Base-by-base conservation (phyloP, 257 asterid species). In the Asclepias syriaca region DNA sequence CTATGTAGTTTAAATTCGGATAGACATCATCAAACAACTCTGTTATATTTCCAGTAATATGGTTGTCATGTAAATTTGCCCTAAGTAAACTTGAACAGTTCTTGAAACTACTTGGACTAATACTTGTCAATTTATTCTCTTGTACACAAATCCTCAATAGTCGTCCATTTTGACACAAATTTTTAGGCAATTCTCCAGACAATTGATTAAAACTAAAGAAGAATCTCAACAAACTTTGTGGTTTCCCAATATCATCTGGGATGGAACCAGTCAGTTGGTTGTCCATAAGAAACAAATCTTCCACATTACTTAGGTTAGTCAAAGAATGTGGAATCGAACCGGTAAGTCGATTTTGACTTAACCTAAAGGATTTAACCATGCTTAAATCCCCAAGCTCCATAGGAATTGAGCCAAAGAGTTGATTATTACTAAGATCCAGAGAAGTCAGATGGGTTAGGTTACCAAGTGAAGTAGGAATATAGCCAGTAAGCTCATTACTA, bases 21-120 rank as follows among this genome's bases (percentile, higher is more conserved):
- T 77, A 82, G 59, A 72, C 49, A 13, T 83, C 49, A 13, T 83
- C 86, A 14, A 79, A 64, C 49, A 29, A 77, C 57, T 81, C 81
- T n/a, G 76, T 68, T 12, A 82, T 19, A 60, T 77, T 68, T 61
- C 85, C 82, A 19, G 77, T 60, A 11, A 84, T 24, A 12, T 70
- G 68, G 71, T 81, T 84, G 6, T 49, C 45, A 12, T 77, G 76
- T 29, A 81, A 79, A 50, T 79, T 59, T 34, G 75, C 72, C 53
- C 82, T 68, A 19, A 21, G 39, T 54, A 84, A 57, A 18, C 69
- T 78, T 6, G 84, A 49, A 46, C 88, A 84, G 50, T 77, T 79
- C 65, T 74, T 74, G 66, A 84, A 57, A 77, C 82, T 81, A 65
- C 3, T 49, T 0, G 86, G 86, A 34, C 75, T 29, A 45, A 2